phyloP scores from a whole-genome alignment of 768 basidiomycete species.

The Lactarius deliciosus region DNA sequence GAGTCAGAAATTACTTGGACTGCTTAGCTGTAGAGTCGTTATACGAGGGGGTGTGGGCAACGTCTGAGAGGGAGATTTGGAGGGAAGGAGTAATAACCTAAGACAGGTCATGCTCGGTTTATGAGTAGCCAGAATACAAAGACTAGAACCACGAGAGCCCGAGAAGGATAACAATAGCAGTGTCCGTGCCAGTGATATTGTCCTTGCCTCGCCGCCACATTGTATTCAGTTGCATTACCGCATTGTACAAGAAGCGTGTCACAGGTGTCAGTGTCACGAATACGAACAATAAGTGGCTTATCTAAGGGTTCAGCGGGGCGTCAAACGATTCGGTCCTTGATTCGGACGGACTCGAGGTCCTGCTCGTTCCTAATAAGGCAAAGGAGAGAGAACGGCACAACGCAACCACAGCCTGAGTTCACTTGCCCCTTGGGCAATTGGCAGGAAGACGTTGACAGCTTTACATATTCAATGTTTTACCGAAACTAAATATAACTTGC shows the following conservation, averaged over 20 bases:
- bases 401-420: background rate
- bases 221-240: background rate
- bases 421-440: background rate
- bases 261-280: background rate
- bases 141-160: background rate
- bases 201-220: background rate
- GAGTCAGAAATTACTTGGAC: background rate
- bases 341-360: no score
- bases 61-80: background rate
- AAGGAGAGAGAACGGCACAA: background rate
- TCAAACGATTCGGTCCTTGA: no score
- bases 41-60: background rate
- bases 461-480: no score
- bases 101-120: background rate
- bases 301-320: no score
- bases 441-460: no score
- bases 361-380: background rate
- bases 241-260: background rate
- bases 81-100: background rate
- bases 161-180: background rate
- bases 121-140: slow-evolving; percentile 1
- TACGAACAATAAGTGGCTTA: no score
- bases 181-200: background rate
- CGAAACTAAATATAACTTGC: no score
- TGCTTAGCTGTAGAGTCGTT: background rate